Conservation (phyloP, 306 rosid genomes). For the Cicer bijugum region DNA sequence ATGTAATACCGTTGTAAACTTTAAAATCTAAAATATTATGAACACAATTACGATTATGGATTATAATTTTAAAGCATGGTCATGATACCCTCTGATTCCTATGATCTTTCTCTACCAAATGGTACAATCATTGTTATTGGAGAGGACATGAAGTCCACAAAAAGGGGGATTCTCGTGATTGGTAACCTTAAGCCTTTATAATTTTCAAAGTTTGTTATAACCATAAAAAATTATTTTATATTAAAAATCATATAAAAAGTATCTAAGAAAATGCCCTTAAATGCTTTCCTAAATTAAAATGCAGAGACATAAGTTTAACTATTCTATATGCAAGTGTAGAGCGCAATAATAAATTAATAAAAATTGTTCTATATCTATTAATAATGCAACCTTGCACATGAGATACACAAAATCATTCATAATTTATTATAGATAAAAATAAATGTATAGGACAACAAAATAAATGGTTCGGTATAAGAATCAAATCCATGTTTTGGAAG, state of each 20-base stretch:
- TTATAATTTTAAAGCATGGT: no score
- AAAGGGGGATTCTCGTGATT: slow-evolving; percentile 52
- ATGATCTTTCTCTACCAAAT: not conserved
- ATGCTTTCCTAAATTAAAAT: no score
- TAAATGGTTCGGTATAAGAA: slow-evolving; percentile 42
- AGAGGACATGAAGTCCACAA: not conserved
- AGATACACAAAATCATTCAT: slow-evolving; percentile 19
- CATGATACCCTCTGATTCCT: not conserved
- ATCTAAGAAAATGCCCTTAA: no score
- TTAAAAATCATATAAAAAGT: no score
- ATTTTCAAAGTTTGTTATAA: no score
- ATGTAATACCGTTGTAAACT: no score
- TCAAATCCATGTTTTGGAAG: slow-evolving; percentile 55
- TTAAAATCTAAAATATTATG: no score
- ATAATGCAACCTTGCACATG: slow-evolving; percentile 47
- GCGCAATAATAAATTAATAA: not conserved
- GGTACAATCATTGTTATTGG: not conserved
- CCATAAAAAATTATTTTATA: no score
- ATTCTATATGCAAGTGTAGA: slow-evolving; percentile 23
- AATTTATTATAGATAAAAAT: slow-evolving; percentile 25
- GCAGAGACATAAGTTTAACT: no score
- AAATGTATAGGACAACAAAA: not conserved
- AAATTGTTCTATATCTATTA: slow-evolving; percentile 17
- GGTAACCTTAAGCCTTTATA: slow-evolving; percentile 7
- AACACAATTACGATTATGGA: no score